phyloP scores from a whole-genome alignment of 1,139 yeast species.

The Candida frijolesensis region DNA sequence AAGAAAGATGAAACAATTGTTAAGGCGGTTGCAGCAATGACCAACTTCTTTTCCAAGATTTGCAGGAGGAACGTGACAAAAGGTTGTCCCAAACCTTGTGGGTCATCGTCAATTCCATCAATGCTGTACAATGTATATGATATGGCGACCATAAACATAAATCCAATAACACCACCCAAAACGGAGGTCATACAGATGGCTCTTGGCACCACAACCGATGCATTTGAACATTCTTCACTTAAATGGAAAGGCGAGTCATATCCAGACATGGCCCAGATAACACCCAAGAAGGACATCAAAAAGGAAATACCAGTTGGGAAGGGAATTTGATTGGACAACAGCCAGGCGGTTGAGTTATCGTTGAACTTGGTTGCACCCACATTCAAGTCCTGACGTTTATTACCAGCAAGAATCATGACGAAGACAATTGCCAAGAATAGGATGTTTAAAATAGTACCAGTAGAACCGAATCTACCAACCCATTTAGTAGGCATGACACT shows the following conservation, averaged over 20 bases:
- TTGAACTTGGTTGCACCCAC: slow-evolving; percentile 50
- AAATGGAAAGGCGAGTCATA: slow-evolving; percentile 76
- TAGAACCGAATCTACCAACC: slow-evolving; percentile 56
- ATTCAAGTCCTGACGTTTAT: slow-evolving; percentile 39
- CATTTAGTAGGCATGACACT: slow-evolving; percentile 56
- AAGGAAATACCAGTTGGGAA: slow-evolving; percentile 68
- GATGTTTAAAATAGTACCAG: slow-evolving; percentile 55
- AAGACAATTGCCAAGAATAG: slow-evolving; percentile 56
- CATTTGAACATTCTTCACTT: slow-evolving; percentile 71
- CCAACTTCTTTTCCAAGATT: slow-evolving; percentile 46
- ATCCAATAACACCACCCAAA: slow-evolving; percentile 64
- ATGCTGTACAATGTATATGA: slow-evolving; percentile 65
- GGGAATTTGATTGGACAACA: slow-evolving; percentile 60
- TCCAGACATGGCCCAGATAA: slow-evolving; percentile 78
- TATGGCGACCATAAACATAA: slow-evolving; percentile 63
- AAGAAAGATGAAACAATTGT: slow-evolving; percentile 62
- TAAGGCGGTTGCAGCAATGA: slow-evolving; percentile 57
- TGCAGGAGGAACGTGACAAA: slow-evolving; percentile 61
- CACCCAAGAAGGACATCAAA: slow-evolving; percentile 63
- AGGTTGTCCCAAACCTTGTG: slow-evolving; percentile 63
- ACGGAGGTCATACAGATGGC: slow-evolving; percentile 69
- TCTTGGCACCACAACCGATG: slow-evolving; percentile 63
- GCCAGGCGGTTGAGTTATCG: slow-evolving; percentile 55
- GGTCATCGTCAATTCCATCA: slow-evolving; percentile 50
- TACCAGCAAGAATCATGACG: slow-evolving; percentile 58